phyloP scores from a whole-genome alignment of 139 green algal genomes.

The Yamagishiella unicocca region DNA sequence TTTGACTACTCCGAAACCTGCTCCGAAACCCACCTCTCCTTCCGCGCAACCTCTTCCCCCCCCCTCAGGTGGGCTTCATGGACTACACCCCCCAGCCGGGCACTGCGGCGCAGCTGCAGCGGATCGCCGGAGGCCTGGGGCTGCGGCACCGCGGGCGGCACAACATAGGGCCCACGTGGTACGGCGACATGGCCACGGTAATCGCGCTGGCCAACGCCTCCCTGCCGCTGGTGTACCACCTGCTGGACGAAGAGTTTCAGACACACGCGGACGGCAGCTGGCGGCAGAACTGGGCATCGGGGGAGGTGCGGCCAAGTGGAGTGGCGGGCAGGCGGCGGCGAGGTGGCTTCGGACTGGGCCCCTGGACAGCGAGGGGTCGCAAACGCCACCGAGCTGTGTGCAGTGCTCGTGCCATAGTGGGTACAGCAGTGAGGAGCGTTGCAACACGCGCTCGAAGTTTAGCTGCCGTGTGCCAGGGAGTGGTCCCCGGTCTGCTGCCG shows the following conservation, averaged over 20 bases:
- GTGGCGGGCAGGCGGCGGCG: too few relatives aligned
- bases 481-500: too few relatives aligned
- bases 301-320: too few relatives aligned
- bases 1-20: too few relatives aligned
- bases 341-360: too few relatives aligned
- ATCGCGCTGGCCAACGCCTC: background rate
- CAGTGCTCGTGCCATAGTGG: too few relatives aligned
- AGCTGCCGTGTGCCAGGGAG: too few relatives aligned
- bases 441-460: too few relatives aligned
- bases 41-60: background rate
- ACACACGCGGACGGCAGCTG: conserved; percentile 6
- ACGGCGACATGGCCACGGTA: conserved; percentile 13
- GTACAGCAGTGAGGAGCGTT: too few relatives aligned
- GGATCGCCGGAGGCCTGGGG: background rate
- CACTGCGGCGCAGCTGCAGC: background rate
- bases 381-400: too few relatives aligned
- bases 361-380: too few relatives aligned
- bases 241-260: background rate
- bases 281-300: conserved; percentile 2
- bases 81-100: background rate
- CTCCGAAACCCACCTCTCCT: background rate
- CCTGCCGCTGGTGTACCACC: conserved; percentile 28
- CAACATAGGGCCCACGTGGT: conserved; percentile 27
- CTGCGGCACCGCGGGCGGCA: conserved; percentile 5
- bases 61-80: conserved; percentile 16